These are phyloP conservation scores for Ceratocystiopsis sp. DNA, from an alignment of 2,329 filamentous ascomycete species.

Conservation along the genomic window DNA sequence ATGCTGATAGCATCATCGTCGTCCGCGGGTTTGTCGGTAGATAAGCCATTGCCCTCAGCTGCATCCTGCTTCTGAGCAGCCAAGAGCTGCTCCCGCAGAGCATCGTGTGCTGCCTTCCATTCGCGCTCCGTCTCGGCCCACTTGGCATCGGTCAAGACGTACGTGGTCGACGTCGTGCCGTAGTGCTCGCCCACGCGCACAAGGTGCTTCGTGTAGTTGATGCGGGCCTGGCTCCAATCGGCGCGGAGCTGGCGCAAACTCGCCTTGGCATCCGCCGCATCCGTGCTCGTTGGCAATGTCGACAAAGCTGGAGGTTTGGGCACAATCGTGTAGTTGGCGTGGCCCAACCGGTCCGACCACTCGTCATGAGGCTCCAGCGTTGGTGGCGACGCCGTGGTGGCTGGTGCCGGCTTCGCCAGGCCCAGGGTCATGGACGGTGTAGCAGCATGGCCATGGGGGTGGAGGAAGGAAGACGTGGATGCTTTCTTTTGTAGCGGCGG, in stretches of 20 bases:
- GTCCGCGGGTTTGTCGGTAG: too few species aligned
- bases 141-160: slow-evolving; percentile 70
- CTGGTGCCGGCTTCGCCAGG: too few species aligned
- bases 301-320: slow-evolving; percentile 61
- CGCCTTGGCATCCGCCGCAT: slow-evolving; percentile 37
- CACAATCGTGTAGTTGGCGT: slow-evolving; percentile 81
- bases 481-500: slow-evolving; percentile 63
- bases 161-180: slow-evolving; percentile 76
- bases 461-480: slow-evolving; percentile 57
- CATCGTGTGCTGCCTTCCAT: slow-evolving; percentile 57
- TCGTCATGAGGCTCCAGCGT: slow-evolving; percentile 50
- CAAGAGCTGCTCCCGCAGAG: slow-evolving; percentile 9
- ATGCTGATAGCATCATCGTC: slow-evolving; percentile 14
- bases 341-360: slow-evolving; percentile 73
- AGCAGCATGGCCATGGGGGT: slow-evolving; percentile 22
- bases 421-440: slow-evolving; percentile 24
- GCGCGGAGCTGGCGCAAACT: slow-evolving; percentile 44
- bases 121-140: slow-evolving; percentile 63
- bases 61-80: too few species aligned
- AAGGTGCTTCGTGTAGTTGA: slow-evolving; percentile 79
- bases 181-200: slow-evolving; percentile 83
- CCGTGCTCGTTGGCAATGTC: slow-evolving; percentile 7
- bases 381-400: slow-evolving; percentile 13
- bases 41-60: background rate
- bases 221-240: slow-evolving; percentile 69